Base-by-base conservation (phyloP, 345 rosid species). In the Kernera saxatilis region DNA sequence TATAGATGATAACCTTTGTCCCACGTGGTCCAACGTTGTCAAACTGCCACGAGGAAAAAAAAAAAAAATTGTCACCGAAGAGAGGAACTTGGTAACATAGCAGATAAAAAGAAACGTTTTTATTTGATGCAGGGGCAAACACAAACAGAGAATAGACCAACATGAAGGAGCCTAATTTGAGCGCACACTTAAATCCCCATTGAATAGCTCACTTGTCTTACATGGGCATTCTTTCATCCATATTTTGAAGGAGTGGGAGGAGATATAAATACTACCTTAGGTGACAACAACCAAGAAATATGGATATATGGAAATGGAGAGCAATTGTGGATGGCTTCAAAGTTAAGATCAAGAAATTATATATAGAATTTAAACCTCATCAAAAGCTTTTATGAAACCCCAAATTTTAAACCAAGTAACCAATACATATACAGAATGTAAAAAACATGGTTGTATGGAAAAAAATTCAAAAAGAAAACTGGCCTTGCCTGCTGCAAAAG, bases 1-100 rank as follows among this genome's bases (percentile, higher is more conserved):
- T 94, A 80, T 91, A 94, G 69, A 94, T 73, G 12, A 91, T 78
- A 64, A 94, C 78, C 82, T 89, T 94, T 53, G 99, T 94, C 54
- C 99, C 99, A 83, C 85, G 96, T 10, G 80, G 22, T 41, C 88
- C 91, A 66, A 94, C 67, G 71, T 88, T 86, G 48, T 86, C 87
- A 84, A 89, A 88, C 99, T 94, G 96, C 80, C 65, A 75, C 58
- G 19, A 72, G 29, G 27, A 19, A 59, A 71, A 39, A 36, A 59
- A 12, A 35, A 35, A 59, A 56, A 50, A 32, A 58, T 9, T 9
- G 51, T 67, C 67, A 75, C 59, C 23, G 18, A 55, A 40, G 77
- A 33, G 49, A 58, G 44, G 33, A 57, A 48, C 39, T 46, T 64
- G 17, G 10, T 21, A 21, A 30, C 53, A 27, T 50, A 51, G 21